Percentiles rank a stretch among this genome's conserved stretches.
Evolutionary conservation across 176 grass and related monocot species (phyloP).

Genomic region (bread wheat (Triticum aestivum)): DNA sequence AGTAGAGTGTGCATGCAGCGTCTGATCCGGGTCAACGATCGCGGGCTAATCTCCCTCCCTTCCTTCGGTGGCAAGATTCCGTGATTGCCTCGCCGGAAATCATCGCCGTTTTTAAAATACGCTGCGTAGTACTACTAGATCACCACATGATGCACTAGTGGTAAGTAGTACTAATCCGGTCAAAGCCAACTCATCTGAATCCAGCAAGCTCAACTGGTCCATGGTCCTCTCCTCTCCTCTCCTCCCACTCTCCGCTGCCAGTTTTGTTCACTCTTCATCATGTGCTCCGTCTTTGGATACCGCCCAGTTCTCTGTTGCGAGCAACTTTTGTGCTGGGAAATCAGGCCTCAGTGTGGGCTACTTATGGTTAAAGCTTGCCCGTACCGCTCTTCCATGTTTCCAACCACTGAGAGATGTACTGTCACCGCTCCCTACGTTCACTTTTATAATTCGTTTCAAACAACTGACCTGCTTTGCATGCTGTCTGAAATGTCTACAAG

Average conservation of each 20-base stretch:
- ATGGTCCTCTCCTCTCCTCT: neutral
- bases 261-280: neutral
- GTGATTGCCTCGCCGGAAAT: neutral
- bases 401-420: neutral
- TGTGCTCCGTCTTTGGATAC: neutral
- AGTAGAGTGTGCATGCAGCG: neutral
- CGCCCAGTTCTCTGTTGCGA: neutral
- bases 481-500: no score
- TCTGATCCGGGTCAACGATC: constrained; percentile 36
- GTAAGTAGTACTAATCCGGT: neutral
- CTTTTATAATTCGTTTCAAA: no score
- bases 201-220: constrained; percentile 8
- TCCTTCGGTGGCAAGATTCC: neutral
- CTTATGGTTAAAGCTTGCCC: neutral
- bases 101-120: neutral
- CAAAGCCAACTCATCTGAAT: constrained; percentile 20
- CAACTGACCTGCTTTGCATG: no score
- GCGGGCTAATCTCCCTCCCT: neutral
- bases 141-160: neutral
- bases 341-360: neutral
- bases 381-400: neutral
- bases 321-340: neutral
- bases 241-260: neutral
- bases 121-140: neutral
- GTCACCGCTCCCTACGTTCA: no score